phyloP scores from a whole-genome alignment of 352 stramenopile genomes.

The Globisporangium paroecandrum region DNA sequence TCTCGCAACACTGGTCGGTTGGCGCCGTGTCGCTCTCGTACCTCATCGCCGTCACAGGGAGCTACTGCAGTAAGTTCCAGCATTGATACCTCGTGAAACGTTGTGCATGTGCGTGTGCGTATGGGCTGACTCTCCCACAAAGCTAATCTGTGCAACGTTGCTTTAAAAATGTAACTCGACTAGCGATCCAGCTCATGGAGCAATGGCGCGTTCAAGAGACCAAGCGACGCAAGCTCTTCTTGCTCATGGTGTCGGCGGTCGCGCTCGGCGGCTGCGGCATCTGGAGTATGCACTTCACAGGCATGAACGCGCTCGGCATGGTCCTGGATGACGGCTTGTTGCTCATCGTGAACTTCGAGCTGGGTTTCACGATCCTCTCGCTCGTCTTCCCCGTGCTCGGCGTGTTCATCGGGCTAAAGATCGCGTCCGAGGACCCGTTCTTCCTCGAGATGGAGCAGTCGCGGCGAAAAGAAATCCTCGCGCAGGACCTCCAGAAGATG shows the following conservation, averaged over 20 bases:
- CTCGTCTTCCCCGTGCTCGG: slow-evolving; percentile 50
- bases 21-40: slow-evolving; percentile 47
- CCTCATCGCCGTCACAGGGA: slow-evolving; percentile 53
- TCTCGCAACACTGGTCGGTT: slow-evolving; percentile 44
- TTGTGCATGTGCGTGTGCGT: neutral
- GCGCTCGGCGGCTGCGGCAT: slow-evolving; percentile 60
- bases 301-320: slow-evolving; percentile 55
- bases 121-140: neutral
- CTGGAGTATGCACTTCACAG: slow-evolving; percentile 75
- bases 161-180: neutral
- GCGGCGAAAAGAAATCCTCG: slow-evolving; percentile 27
- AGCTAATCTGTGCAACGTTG: neutral
- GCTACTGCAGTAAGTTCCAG: slow-evolving; percentile 50
- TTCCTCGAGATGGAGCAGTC: slow-evolving; percentile 59
- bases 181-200: slow-evolving; percentile 72
- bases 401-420: slow-evolving; percentile 51
- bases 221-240: slow-evolving; percentile 28
- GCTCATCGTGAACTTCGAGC: slow-evolving; percentile 49
- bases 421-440: slow-evolving; percentile 57
- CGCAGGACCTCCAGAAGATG: slow-evolving; percentile 36
- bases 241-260: slow-evolving; percentile 40
- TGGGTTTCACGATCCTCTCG: slow-evolving; percentile 49
- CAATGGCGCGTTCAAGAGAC: slow-evolving; percentile 52
- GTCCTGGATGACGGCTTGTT: slow-evolving; percentile 29
- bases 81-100: neutral